Evolutionary conservation across 2,329 filamentous ascomycete genomes (phyloP).

Genomic region (Tolypocladium album): DNA sequence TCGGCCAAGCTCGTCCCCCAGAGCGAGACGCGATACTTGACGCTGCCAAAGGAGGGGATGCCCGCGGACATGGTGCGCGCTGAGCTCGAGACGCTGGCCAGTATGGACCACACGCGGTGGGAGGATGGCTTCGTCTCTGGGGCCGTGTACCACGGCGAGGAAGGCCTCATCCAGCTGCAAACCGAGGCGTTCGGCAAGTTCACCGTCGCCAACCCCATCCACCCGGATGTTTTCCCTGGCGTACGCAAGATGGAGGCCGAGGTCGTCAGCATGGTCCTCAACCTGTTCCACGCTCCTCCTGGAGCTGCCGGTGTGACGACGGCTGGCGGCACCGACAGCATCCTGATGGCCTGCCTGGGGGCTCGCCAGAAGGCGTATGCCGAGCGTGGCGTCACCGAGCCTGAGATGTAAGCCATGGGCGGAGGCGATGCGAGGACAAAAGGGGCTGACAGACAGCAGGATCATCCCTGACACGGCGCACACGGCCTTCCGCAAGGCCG

Average conservation of each 20-base stretch:
- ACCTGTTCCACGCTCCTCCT: conserved; percentile 81
- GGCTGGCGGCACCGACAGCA: conserved; percentile 89
- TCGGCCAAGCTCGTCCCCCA: conserved; percentile 73
- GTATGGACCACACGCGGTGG: conserved; percentile 92
- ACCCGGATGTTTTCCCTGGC: conserved; percentile 95
- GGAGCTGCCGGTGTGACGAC: conserved; percentile 82
- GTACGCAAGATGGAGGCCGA: conserved; percentile 99
- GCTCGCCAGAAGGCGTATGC: conserved; percentile 80
- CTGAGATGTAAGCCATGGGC: conserved; percentile 67
- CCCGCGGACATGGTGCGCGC: conserved; percentile 64
- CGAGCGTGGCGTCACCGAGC: conserved; percentile 81
- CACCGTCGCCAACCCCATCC: conserved; percentile 90
- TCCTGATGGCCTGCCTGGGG: conserved; percentile 86
- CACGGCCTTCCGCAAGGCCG: conserved; percentile 92
- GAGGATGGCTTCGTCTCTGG: conserved; percentile 92
- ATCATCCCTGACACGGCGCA: conserved; percentile 92
- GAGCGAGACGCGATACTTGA: conserved; percentile 60
- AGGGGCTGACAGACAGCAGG: conserved; percentile 31
- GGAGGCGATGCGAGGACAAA: neutral
- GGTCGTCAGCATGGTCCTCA: conserved; percentile 87
- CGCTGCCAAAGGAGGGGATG: conserved; percentile 77
- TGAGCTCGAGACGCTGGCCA: conserved; percentile 68
- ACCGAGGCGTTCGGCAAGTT: conserved; percentile 90
- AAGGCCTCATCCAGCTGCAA: conserved; percentile 71
- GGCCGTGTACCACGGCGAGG: conserved; percentile 90